A percentile compares a stretch with the other conserved stretches of the same genome.
Conservation (phyloP, 2,329 filamentous ascomycete genomes). For the Aspergillus texensis region DNA sequence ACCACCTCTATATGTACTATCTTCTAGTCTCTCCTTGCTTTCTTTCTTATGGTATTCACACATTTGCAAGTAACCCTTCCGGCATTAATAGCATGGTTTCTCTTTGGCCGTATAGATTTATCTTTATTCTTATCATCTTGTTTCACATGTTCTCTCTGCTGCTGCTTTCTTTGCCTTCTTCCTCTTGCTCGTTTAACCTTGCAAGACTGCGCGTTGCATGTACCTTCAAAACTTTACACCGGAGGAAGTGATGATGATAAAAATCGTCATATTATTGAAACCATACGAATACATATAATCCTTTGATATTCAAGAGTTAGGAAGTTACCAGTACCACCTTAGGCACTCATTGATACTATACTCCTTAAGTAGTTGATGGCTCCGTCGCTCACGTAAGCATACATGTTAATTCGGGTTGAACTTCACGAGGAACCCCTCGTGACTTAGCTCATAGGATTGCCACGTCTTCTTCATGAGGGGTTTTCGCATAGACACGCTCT, state of each 20-base stretch:
- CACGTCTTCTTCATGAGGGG: conserved; percentile 31
- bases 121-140: not conserved
- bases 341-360: not conserved
- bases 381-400: not conserved
- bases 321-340: not conserved
- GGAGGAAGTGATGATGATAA: not conserved
- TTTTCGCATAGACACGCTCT: conserved; percentile 22
- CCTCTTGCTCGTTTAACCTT: not conserved
- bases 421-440: not conserved
- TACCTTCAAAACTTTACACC: not conserved
- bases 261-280: not conserved
- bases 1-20: not conserved
- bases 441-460: not conserved
- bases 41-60: not conserved
- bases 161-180: not conserved
- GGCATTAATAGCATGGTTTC: not conserved
- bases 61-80: not conserved
- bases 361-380: not conserved
- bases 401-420: not conserved
- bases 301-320: not conserved
- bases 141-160: conserved; percentile 2
- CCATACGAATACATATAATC: not conserved
- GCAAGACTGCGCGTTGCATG: not conserved
- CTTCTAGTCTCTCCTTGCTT: not conserved
- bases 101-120: not conserved